These are phyloP conservation scores for Tolypocladium tundrense DNA, from an alignment of 2,329 filamentous ascomycete genomes.

Conservation along the genomic window DNA sequence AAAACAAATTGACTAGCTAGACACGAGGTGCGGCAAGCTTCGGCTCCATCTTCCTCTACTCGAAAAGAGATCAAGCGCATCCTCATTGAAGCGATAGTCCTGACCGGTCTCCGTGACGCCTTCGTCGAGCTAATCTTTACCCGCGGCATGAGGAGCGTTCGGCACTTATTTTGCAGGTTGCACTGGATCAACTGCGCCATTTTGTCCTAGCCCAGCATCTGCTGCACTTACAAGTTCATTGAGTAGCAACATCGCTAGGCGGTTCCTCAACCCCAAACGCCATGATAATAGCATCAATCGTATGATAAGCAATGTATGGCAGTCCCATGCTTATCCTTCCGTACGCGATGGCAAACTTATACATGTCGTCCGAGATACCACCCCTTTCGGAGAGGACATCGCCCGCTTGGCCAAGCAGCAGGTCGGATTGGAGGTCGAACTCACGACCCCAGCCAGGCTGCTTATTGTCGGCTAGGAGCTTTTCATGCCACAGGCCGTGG, in stretches of 20 bases:
- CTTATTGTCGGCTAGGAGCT: constrained; percentile 1
- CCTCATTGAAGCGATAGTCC: too few species aligned
- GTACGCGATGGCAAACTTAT: constrained; percentile 5
- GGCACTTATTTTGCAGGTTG: too few species aligned
- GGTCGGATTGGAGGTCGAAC: constrained; percentile 3
- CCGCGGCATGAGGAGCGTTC: too few species aligned
- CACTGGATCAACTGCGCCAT: too few species aligned
- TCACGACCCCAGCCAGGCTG: constrained; percentile 4
- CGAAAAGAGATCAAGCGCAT: too few species aligned
- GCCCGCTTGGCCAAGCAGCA: constrained; percentile 1
- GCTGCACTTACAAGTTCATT: too few species aligned
- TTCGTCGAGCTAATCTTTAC: too few species aligned
- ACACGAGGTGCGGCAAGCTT: too few species aligned
- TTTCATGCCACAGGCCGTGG: constrained; percentile 3
- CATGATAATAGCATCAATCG: constrained; percentile 5
- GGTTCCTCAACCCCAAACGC: background rate
- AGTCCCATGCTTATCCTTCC: constrained; percentile 4
- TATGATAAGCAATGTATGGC: constrained; percentile 5
- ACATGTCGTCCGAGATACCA: constrained; percentile 1
- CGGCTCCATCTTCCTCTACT: too few species aligned
- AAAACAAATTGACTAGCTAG: too few species aligned
- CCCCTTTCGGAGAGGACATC: constrained; percentile 1
- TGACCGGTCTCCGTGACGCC: too few species aligned
- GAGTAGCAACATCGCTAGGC: background rate
- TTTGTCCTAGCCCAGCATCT: background rate